phyloP scores from a whole-genome alignment of 805 yeast species.

The Kuraishia floccosa region DNA sequence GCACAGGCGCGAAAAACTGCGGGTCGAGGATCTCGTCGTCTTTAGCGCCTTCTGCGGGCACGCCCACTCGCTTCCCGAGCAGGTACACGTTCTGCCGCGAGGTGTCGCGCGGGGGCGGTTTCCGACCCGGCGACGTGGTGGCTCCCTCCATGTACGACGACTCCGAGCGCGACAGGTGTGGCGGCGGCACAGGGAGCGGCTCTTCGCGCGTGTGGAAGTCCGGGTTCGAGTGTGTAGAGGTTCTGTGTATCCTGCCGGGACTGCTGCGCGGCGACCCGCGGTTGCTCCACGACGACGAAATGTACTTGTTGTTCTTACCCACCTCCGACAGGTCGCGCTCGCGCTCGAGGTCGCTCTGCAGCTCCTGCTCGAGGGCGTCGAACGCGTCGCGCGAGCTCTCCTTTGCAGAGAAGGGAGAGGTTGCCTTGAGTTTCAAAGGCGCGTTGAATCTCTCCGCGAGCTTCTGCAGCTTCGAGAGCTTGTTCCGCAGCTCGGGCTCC shows the following conservation, averaged over 20 bases:
- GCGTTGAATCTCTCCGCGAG: background rate
- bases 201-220: too few species aligned
- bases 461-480: background rate
- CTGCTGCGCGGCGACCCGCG: background rate
- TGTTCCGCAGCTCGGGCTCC: background rate
- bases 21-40: constrained; percentile 12
- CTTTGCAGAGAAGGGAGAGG: background rate
- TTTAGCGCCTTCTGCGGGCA: background rate
- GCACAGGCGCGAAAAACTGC: constrained; percentile 33
- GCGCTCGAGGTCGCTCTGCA: background rate
- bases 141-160: too few species aligned
- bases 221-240: background rate
- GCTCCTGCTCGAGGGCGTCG: background rate
- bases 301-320: constrained; percentile 1
- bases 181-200: too few species aligned
- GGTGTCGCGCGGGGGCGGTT: too few species aligned
- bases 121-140: too few species aligned
- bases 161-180: too few species aligned
- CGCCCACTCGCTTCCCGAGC: background rate
- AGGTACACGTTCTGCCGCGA: too few species aligned
- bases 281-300: constrained; percentile 1
- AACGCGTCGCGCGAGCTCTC: background rate
- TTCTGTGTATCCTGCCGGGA: background rate
- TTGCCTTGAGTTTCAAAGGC: background rate
- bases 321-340: background rate